Percentiles rank a stretch among this genome's conserved stretches.
phyloP scores from a whole-genome alignment of 208 protist species.

The Leishmania braziliensis region DNA sequence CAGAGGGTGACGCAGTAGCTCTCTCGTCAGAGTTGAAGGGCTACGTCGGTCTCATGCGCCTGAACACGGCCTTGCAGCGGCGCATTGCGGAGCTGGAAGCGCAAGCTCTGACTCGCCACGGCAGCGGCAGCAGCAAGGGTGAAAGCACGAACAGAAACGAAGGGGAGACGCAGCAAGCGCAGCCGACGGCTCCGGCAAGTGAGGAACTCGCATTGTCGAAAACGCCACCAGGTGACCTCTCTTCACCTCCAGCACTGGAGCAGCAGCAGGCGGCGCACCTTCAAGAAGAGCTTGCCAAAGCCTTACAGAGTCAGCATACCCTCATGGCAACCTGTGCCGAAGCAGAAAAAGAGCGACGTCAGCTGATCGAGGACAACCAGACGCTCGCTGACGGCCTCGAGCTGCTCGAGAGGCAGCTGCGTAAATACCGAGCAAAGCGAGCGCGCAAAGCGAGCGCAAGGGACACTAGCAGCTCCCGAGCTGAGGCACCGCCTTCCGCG shows the following conservation, averaged over 20 bases:
- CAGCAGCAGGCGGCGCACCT: conserved; percentile 15
- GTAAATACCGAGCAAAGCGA: conserved; percentile 1
- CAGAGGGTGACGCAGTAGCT: conserved; percentile 20
- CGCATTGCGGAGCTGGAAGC: conserved; percentile 43
- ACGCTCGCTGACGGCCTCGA: conserved; percentile 39
- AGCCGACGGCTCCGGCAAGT: neutral
- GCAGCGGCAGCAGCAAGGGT: neutral
- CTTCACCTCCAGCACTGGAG: neutral
- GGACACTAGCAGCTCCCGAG: neutral
- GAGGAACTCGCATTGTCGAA: neutral
- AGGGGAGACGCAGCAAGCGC: neutral
- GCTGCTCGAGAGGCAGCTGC: conserved; percentile 29
- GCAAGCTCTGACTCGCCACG: conserved; percentile 16
- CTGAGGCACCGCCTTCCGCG: neutral
- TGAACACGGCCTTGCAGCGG: conserved; percentile 57
- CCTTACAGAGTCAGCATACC: conserved; percentile 33
- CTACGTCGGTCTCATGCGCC: conserved; percentile 66
- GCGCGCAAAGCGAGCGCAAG: neutral
- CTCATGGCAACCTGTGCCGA: conserved; percentile 26
- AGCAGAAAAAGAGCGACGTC: conserved; percentile 23
- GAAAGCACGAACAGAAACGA: neutral
- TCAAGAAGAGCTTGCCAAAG: conserved; percentile 15
- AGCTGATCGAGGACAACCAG: conserved; percentile 39
- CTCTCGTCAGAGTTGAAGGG: conserved; percentile 57
- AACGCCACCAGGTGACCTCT: neutral